Evolutionary conservation across 2,329 filamentous ascomycete genomes (phyloP).

Genomic region (Fusarium sp.): DNA sequence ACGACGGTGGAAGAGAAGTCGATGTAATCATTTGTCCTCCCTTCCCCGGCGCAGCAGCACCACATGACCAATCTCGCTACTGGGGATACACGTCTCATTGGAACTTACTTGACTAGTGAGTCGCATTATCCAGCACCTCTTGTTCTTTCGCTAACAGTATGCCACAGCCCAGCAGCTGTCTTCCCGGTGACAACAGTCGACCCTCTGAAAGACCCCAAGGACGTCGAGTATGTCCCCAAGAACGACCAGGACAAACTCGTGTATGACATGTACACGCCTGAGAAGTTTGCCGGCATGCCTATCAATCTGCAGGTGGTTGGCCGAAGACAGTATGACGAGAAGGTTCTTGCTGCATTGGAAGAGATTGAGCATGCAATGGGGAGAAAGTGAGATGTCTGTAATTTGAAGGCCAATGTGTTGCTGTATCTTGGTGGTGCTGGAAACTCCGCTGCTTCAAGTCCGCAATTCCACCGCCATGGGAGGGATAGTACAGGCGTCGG

Average conservation of each 20-base stretch:
- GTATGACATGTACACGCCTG: conserved; percentile 49
- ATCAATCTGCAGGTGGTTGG: conserved; percentile 50
- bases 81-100: conserved; percentile 77
- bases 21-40: conserved; percentile 75
- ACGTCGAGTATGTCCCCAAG: conserved; percentile 46
- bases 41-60: conserved; percentile 63
- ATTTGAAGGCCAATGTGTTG: not conserved
- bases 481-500: not conserved
- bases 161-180: conserved; percentile 62
- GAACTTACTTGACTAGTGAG: conserved; percentile 75
- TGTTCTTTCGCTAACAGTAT: not conserved
- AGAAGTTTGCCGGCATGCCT: conserved; percentile 46
- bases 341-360: conserved; percentile 48
- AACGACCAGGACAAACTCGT: conserved; percentile 50
- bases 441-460: not conserved
- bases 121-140: rapidly evolving
- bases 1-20: conserved; percentile 53
- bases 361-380: conserved; percentile 47
- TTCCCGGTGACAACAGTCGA: conserved; percentile 66
- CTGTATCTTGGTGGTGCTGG: not conserved
- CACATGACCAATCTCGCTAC: conserved; percentile 61
- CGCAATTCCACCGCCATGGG: not conserved
- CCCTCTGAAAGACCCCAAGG: conserved; percentile 44
- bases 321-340: conserved; percentile 51
- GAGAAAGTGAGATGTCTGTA: conserved; percentile 15